phyloP scores from a whole-genome alignment of 148 eudicot genomes.

The Gaultheria prostrata region DNA sequence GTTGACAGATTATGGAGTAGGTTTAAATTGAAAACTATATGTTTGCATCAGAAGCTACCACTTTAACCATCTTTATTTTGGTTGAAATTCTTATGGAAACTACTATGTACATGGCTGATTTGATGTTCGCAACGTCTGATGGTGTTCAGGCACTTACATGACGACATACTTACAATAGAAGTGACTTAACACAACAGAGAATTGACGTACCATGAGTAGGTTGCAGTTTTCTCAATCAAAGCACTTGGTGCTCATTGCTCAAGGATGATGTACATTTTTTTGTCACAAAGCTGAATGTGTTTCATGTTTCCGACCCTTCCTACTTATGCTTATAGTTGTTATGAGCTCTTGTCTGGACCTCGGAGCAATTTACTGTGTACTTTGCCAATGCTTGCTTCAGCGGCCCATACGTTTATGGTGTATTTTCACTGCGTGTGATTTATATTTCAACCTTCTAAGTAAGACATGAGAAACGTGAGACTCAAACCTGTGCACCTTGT shows the following conservation, averaged over 20 bases:
- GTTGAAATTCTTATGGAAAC: not conserved
- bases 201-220: not conserved
- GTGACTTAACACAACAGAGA: not conserved
- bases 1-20: not conserved
- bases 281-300: not conserved
- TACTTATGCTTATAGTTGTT: not conserved
- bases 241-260: not conserved
- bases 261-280: not conserved
- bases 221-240: not conserved
- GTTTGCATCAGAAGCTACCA: not conserved
- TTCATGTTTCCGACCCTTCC: not conserved
- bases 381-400: not conserved
- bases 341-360: not conserved
- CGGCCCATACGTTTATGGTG: not conserved
- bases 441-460: not conserved
- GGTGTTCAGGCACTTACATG: not conserved
- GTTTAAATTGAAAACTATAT: not conserved
- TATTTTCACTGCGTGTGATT: not conserved
- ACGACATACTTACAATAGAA: not conserved
- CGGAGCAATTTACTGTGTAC: not conserved
- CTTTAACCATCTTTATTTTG: not conserved
- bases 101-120: not conserved
- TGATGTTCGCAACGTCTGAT: not conserved
- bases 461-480: not conserved
- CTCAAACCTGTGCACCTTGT: not conserved